Evolutionary conservation across 768 basidiomycete species (phyloP).

Genomic region (Boletus huronensis): DNA sequence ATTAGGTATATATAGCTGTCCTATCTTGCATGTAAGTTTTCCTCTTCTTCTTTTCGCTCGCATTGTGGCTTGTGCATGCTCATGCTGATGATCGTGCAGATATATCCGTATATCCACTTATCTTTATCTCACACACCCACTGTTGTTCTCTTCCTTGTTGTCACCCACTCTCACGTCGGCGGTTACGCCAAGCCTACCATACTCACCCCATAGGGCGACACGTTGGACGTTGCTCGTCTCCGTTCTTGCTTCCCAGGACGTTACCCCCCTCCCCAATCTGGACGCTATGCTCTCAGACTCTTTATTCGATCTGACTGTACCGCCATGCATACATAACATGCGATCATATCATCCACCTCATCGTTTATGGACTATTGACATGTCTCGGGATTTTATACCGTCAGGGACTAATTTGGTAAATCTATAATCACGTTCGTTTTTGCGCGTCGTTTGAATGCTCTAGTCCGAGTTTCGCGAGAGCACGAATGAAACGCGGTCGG

Average conservation of each 20-base stretch:
- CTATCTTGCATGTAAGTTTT: conserved; percentile 3
- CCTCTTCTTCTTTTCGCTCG: background rate
- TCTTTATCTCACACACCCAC: background rate
- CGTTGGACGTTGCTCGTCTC: background rate
- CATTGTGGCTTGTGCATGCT: background rate
- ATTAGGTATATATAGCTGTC: background rate
- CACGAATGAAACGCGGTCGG: too few species aligned
- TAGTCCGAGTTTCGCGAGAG: too few species aligned
- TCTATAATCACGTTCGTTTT: background rate
- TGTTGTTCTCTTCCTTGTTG: background rate
- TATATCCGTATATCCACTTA: background rate
- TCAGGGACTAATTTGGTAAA: background rate
- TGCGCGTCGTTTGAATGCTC: background rate
- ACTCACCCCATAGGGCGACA: background rate
- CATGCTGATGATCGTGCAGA: background rate
- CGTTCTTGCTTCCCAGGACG: background rate
- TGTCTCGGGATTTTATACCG: background rate
- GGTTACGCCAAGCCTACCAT: background rate
- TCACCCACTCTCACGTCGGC: background rate
- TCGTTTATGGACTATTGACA: background rate
- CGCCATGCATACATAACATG: background rate
- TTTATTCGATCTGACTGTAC: background rate
- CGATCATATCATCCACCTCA: background rate
- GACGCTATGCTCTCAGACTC: background rate
- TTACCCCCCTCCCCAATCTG: background rate